A percentile compares a stretch with the other conserved stretches of the same genome.
Conservation (phyloP, 139 green algal genomes). For the Closterium sp. region DNA sequence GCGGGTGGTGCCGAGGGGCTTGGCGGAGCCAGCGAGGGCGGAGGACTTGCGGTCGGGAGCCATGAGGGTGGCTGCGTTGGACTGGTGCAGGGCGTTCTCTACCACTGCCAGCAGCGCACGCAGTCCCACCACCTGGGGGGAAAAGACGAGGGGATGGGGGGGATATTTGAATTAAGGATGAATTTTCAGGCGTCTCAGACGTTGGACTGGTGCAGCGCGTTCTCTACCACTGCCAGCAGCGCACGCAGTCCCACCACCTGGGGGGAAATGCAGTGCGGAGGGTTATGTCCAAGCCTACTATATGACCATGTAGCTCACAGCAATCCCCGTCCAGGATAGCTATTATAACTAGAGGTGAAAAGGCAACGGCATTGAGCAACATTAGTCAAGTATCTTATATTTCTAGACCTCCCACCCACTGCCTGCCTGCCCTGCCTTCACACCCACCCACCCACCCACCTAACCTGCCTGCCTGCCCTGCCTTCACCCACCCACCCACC, state of each 20-base stretch:
- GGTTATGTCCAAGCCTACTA: not conserved
- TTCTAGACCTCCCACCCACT: too few species aligned
- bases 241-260: constrained; percentile 61
- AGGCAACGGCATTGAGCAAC: too few species aligned
- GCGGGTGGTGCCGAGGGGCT: not conserved
- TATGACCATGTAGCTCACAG: not conserved
- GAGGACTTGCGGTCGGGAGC: constrained; percentile 11
- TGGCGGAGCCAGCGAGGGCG: not conserved
- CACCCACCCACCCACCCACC: too few species aligned
- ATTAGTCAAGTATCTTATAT: too few species aligned
- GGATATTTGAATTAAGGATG: not conserved
- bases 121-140: constrained; percentile 57
- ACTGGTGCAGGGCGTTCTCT: constrained; percentile 14
- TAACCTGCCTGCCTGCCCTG: not conserved
- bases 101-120: constrained; percentile 63
- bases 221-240: constrained; percentile 56
- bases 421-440: too few species aligned
- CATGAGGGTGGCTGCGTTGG: not conserved
- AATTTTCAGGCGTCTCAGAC: not conserved
- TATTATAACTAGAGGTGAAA: too few species aligned
- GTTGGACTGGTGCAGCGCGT: not conserved
- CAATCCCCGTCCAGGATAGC: not conserved
- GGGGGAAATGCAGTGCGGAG: not conserved
- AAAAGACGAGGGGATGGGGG: not conserved
- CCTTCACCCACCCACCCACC: not conserved